Evolutionary conservation across 1,139 yeast species (phyloP).

Genomic region (Sugiyamaella paludigena): DNA sequence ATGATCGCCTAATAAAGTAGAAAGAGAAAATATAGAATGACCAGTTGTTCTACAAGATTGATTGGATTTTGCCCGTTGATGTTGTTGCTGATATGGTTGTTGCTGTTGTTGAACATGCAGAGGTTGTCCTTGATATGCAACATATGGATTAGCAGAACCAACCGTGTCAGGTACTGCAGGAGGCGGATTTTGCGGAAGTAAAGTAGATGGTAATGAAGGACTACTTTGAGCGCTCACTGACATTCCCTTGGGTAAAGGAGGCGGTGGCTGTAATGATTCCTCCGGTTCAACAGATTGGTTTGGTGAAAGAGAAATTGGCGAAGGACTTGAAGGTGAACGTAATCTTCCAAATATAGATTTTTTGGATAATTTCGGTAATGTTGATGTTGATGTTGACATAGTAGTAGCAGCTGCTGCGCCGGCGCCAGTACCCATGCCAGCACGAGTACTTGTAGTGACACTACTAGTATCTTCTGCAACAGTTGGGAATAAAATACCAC

Average conservation of each 20-base stretch:
- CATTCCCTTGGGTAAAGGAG: constrained; percentile 19
- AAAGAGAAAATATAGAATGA: constrained; percentile 9
- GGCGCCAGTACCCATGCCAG: constrained; percentile 1
- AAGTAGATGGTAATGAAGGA: constrained; percentile 5
- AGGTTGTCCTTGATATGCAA: constrained; percentile 56
- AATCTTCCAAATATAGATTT: constrained; percentile 35
- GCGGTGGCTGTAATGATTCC: constrained; percentile 31
- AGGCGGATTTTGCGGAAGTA: neutral
- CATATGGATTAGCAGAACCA: constrained; percentile 36
- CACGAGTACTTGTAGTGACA: no score
- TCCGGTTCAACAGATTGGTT: constrained; percentile 1
- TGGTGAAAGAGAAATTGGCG: constrained; percentile 20
- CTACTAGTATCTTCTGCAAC: no score
- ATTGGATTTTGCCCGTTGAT: neutral
- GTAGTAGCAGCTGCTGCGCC: constrained; percentile 10
- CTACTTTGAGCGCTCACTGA: constrained; percentile 35
- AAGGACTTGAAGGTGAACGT: constrained; percentile 42
- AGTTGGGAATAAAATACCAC: constrained; percentile 1
- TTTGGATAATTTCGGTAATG: constrained; percentile 16
- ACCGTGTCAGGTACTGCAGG: constrained; percentile 27
- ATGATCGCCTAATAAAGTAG: constrained; percentile 3
- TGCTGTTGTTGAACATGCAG: constrained; percentile 39
- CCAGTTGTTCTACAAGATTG: constrained; percentile 5
- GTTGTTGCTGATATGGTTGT: constrained; percentile 22
- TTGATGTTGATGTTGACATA: no score